Conservation (phyloP, 2,329 filamentous ascomycete species). For the Fusarium liriodendri region DNA sequence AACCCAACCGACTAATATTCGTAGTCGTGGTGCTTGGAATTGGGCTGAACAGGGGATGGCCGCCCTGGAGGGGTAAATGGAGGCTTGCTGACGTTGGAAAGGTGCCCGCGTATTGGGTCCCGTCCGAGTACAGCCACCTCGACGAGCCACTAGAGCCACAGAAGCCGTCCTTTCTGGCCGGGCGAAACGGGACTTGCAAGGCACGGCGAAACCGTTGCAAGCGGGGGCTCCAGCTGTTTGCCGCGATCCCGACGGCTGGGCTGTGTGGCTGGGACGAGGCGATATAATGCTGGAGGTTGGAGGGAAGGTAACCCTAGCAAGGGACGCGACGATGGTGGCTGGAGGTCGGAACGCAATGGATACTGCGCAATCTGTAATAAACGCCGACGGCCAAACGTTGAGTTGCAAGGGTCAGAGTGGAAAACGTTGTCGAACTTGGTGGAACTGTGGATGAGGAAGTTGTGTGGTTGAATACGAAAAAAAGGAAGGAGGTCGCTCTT, state of each 20-base stretch:
- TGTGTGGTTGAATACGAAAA: background rate
- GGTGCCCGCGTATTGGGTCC: conserved; percentile 2
- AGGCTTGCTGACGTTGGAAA: conserved; percentile 35
- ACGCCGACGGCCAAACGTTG: background rate
- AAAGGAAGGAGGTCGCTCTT: background rate
- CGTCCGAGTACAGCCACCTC: conserved; percentile 24
- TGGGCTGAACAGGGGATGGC: conserved; percentile 29
- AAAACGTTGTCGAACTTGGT: background rate
- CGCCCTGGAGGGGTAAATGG: conserved; percentile 29
- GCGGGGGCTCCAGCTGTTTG: conserved; percentile 13
- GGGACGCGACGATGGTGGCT: conserved; percentile 27
- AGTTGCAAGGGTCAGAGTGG: background rate
- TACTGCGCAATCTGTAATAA: background rate
- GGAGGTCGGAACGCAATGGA: conserved; percentile 19
- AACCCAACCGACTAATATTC: conserved; percentile 31
- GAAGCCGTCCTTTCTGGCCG: conserved; percentile 15
- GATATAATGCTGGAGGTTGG: conserved; percentile 26
- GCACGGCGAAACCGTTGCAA: conserved; percentile 14
- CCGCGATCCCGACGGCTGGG: conserved; percentile 21
- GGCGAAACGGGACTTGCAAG: background rate
- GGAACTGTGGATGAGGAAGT: background rate
- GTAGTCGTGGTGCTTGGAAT: conserved; percentile 30
- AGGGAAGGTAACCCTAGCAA: conserved; percentile 17
- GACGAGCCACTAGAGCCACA: conserved; percentile 28
- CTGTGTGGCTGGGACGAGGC: conserved; percentile 28